Evolutionary conservation across 805 yeast genomes (phyloP), one percentile per base, ranked within the genome.

Genomic region (Candida boleticola): DNA sequence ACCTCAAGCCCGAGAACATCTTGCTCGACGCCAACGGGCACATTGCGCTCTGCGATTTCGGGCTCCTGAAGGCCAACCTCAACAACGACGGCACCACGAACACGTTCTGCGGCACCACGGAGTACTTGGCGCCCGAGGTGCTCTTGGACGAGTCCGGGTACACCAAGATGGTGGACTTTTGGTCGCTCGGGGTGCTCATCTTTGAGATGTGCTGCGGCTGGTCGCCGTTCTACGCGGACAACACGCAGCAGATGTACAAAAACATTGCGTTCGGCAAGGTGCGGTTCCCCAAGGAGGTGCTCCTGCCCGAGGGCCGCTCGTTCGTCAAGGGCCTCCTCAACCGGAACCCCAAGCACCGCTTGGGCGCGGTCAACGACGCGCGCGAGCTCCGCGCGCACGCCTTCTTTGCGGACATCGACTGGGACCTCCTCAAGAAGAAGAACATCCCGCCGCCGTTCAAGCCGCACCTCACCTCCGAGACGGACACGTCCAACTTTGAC

Each of bases 161-260:
- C 68, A 93, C 98, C 29, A 89, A 90, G 65, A 92, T 93, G 98
- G 99, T 93, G 47, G 99, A 93, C 64, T 93, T 93, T 56, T 93
- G 99, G 99, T 90, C 98, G 2, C 71, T 93, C 44, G 99, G 99
- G 46, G 99, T 93, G 20, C 72, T 93, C 44, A 89, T 93, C 36
- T 93, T 93, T 65, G 99, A 93, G 69, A 93, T 93, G 99, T 90
- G 98, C 65, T 93, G 98, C 69, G 99, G 99, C 39, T 93, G 98
- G 99, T 86, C 96, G 3, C 99, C 99, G 42, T 93, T 93, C 64
- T 93, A 89, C 58, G 99, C 98, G 21, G 97, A 92, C 49, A 92
- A 89, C 63, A 89, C 96, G 39, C 98, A 93, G 70, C 97, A 93
- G 65, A 93, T 93, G 99, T 93, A 93, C 69, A 93, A 92, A 70